phyloP scores from a whole-genome alignment of 1,139 yeast species.

The Hyphopichia wangnamkhiaoensis region DNA sequence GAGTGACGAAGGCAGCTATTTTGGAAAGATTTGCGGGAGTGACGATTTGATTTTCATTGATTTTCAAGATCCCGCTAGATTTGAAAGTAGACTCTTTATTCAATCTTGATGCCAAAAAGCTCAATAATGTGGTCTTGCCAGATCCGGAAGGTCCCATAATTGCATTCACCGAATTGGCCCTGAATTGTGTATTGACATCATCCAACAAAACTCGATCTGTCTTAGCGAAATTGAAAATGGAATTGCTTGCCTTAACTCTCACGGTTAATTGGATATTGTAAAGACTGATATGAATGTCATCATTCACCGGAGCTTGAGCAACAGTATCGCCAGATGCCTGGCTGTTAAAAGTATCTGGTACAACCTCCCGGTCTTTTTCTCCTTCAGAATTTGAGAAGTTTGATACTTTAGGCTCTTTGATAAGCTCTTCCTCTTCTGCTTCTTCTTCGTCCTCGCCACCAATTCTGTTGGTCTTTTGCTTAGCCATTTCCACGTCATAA shows the following conservation, averaged over 20 bases:
- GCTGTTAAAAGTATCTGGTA: no score
- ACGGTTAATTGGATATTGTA: slow-evolving; percentile 22
- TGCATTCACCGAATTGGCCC: slow-evolving; percentile 67
- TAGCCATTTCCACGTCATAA: slow-evolving; percentile 57
- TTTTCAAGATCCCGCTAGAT: slow-evolving; percentile 24
- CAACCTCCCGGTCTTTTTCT: no score
- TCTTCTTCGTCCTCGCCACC: slow-evolving; percentile 31
- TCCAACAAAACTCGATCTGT: slow-evolving; percentile 30
- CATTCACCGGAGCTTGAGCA: slow-evolving; percentile 3
- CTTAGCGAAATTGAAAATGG: neutral
- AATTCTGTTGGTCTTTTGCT: slow-evolving; percentile 35
- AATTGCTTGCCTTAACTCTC: slow-evolving; percentile 8
- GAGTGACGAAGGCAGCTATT: slow-evolving; percentile 72
- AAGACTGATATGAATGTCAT: slow-evolving; percentile 19
- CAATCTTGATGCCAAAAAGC: slow-evolving; percentile 64
- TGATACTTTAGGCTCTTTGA: slow-evolving; percentile 5
- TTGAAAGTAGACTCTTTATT: slow-evolving; percentile 30
- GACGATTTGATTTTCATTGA: slow-evolving; percentile 31
- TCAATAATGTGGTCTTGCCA: slow-evolving; percentile 77
- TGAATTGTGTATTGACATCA: slow-evolving; percentile 57
- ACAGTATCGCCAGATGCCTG: no score
- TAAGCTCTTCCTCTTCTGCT: slow-evolving; percentile 14
- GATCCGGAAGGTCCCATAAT: slow-evolving; percentile 91
- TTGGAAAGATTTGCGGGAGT: slow-evolving; percentile 46
- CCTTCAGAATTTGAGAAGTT: neutral